A percentile compares a stretch with the other conserved stretches of the same genome.
phyloP scores from a whole-genome alignment of 495 filamentous ascomycete genomes.

The Podospora pseudocomata region DNA sequence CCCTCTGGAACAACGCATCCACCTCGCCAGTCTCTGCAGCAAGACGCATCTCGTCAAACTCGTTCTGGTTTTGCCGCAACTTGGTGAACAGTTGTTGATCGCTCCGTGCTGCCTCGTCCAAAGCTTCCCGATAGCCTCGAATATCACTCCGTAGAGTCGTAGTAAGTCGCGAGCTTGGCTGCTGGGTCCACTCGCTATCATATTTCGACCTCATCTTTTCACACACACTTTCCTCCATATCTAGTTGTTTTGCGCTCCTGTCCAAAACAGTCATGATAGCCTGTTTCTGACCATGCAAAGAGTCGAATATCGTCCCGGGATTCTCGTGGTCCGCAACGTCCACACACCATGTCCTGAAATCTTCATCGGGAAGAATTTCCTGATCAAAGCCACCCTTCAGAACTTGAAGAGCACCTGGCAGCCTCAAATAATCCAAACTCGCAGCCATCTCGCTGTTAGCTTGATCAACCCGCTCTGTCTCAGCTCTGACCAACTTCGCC shows the following conservation, averaged over 20 bases:
- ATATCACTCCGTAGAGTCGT: constrained; percentile 83
- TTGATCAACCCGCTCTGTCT: constrained; percentile 85
- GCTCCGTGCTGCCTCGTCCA: constrained; percentile 84
- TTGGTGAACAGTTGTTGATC: constrained; percentile 83
- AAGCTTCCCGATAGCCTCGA: constrained; percentile 75
- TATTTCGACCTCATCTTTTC: constrained; percentile 99
- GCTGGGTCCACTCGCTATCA: constrained; percentile 92
- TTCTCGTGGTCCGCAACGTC: constrained; percentile 82
- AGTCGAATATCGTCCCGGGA: constrained; percentile 67
- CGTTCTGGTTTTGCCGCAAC: constrained; percentile 73
- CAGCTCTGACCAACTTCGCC: constrained; percentile 88
- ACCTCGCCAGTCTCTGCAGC: constrained; percentile 86
- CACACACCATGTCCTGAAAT: constrained; percentile 89
- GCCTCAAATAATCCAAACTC: constrained; percentile 86
- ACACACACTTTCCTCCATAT: constrained; percentile 95
- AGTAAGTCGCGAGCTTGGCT: constrained; percentile 86
- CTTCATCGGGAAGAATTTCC: constrained; percentile 80
- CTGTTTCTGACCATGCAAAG: constrained; percentile 71
- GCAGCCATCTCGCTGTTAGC: constrained; percentile 95
- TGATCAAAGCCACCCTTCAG: constrained; percentile 92
- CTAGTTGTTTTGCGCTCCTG: constrained; percentile 76
- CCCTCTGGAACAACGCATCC: constrained; percentile 83
- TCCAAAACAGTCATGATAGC: constrained; percentile 68
- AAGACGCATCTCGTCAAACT: constrained; percentile 92
- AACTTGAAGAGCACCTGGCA: constrained; percentile 84